phyloP scores from a whole-genome alignment of 495 filamentous ascomycete genomes.

The Hyaloscypha hepaticicola region DNA sequence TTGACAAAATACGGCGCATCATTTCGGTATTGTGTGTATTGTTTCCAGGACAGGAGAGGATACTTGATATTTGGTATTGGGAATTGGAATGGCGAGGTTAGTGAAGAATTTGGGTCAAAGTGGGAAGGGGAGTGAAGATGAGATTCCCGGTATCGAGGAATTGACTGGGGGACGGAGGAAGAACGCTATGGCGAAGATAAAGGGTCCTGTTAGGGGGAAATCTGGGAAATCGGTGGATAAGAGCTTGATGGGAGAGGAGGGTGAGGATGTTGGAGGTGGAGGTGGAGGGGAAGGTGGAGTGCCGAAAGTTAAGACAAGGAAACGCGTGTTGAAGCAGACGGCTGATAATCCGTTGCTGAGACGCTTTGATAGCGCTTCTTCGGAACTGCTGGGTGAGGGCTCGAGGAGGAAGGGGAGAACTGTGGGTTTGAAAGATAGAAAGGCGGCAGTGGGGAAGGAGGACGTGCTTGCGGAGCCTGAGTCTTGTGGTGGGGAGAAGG shows the following conservation, averaged over 20 bases:
- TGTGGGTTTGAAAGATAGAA: background rate
- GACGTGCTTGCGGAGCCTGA: background rate
- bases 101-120: conserved; percentile 18
- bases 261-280: background rate
- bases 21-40: too few relatives aligned
- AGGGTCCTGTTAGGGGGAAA: too few relatives aligned
- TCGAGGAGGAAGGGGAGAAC: background rate
- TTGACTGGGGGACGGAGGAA: conserved; percentile 11
- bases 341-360: conserved; percentile 21
- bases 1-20: too few relatives aligned
- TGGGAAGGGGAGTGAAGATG: conserved; percentile 21
- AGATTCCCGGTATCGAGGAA: conserved; percentile 31
- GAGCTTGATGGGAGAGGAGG: background rate
- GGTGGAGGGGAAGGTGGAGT: background rate
- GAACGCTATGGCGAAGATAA: background rate
- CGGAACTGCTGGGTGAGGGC: background rate
- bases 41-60: too few relatives aligned
- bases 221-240: background rate
- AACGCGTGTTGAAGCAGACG: conserved; percentile 22
- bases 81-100: conserved; percentile 25
- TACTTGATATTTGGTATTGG: too few relatives aligned
- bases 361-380: conserved; percentile 6
- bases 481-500: background rate
- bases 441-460: background rate
- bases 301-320: background rate